Evolutionary conservation across 768 basidiomycete genomes (phyloP).

Genomic region (Mycena pura): DNA sequence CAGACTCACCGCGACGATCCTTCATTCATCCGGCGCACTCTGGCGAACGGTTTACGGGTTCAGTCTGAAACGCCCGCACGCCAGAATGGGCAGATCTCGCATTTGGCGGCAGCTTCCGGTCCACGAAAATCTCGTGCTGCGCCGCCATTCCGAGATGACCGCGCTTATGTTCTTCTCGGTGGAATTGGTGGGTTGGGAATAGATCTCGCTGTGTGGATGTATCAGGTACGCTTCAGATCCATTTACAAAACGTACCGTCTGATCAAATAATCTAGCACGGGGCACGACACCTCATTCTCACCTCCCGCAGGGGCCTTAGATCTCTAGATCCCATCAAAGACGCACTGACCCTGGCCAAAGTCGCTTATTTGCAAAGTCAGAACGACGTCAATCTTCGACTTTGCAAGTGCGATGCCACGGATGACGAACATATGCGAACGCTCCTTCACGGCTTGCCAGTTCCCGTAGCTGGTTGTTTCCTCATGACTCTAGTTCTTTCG

Average conservation of each 20-base stretch:
- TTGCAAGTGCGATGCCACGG: background rate
- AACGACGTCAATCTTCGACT: background rate
- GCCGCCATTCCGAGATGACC: background rate
- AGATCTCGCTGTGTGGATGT: conserved; percentile 10
- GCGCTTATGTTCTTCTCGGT: background rate
- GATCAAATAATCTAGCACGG: conserved; percentile 2
- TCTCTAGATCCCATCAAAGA: conserved; percentile 5
- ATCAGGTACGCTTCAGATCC: background rate
- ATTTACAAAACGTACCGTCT: background rate
- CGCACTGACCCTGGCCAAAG: background rate
- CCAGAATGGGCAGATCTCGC: too few species aligned
- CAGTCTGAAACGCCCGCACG: background rate
- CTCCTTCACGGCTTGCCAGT: background rate
- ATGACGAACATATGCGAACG: background rate
- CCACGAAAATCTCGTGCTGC: too few species aligned
- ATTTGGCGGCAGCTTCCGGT: too few species aligned
- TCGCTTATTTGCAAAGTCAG: background rate
- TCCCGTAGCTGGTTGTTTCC: conserved; percentile 10
- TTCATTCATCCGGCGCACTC: background rate
- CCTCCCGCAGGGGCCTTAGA: background rate
- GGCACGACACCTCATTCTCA: conserved; percentile 4
- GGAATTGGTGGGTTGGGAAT: conserved; percentile 1
- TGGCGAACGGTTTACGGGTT: background rate
- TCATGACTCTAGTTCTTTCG: conserved; percentile 3
- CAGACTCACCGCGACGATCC: background rate